Base-by-base conservation (phyloP, 352 stramenopile species). In the Phytopythium litorale region DNA sequence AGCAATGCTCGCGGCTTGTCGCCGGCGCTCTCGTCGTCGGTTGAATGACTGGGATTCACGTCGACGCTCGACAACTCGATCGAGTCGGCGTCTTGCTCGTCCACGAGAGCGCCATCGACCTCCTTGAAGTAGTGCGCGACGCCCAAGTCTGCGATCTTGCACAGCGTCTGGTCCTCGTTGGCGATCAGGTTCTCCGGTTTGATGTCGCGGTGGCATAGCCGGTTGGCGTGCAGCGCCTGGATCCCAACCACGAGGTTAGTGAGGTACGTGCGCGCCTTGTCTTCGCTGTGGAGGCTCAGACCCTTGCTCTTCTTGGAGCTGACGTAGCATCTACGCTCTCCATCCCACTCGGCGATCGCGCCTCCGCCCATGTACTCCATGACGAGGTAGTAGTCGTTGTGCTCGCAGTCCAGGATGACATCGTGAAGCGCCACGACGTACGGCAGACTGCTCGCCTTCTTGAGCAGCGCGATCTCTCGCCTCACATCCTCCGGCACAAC, bases 301-400 rank as follows among this genome's bases (percentile, higher is more conserved):
- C 78, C 75, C 57, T 77, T 76, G 53, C 68, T 46, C 66, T 63
- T 61, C 51, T 67, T 66, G 3, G 76, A 76, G 30, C 73, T 68
- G 2, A 86, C 79, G 56, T 93, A 94, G 46, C 81, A 81, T 43
- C 81, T 83, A 30, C 71, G 66, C 30, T 85, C 73, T 11, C 71
- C 54, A 51, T 94, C 86, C 79, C 85, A 96, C 42, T 84, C 79
- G 12, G 88, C 82, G 49, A 93, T 90, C 0, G 81, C 68, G 9
- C 88, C 88, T 16, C 85, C 81, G 43, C 87, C 88, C 79, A 95
- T 89, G 63, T 87, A 94, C 58, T 96, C 84, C 83, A 93, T 91
- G 37, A 95, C 84, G 23, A 94, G 65, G 59, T 88, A 88, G 56
- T 88, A 88, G 15, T 87, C 66, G 16, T 62, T 58, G 52, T 79